Conservation (phyloP, 208 protist genomes). For the Leishmania turanica region DNA sequence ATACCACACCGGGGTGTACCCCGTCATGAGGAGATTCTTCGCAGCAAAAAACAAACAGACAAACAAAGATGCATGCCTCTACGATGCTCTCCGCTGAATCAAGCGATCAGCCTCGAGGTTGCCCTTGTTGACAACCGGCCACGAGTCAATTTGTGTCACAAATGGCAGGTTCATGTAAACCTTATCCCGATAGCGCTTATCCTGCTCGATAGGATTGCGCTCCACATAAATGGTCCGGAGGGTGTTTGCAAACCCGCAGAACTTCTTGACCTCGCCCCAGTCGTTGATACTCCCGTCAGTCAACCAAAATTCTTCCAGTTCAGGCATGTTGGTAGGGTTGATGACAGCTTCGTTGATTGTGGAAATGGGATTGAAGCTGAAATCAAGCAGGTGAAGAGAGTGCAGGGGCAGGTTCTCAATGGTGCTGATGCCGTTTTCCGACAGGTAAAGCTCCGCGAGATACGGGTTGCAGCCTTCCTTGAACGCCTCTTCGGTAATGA, state of each 20-base stretch:
- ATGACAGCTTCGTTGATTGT: conserved; percentile 67
- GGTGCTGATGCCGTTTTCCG: conserved; percentile 77
- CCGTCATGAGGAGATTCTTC: not conserved
- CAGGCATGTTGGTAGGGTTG: conserved; percentile 68
- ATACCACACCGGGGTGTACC: not conserved
- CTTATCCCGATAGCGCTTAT: conserved; percentile 89
- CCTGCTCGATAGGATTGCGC: conserved; percentile 89
- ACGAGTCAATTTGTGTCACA: conserved; percentile 88
- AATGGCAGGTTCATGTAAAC: conserved; percentile 86
- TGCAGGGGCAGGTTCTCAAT: conserved; percentile 76
- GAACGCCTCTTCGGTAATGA: conserved; percentile 71
- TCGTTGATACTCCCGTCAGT: conserved; percentile 85
- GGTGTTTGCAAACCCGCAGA: conserved; percentile 56
- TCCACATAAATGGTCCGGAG: conserved; percentile 91
- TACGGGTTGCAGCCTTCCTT: conserved; percentile 51
- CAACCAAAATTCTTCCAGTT: conserved; percentile 90
- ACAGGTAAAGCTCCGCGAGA: conserved; percentile 81
- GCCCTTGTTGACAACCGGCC: conserved; percentile 85
- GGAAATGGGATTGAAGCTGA: conserved; percentile 87
- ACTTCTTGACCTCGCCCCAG: conserved; percentile 83
- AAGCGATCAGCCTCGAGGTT: conserved; percentile 82
- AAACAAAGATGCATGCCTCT: conserved; percentile 1
- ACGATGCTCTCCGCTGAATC: conserved; percentile 45
- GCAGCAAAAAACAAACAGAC: not conserved
- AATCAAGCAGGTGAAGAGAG: conserved; percentile 60